Conservation (phyloP, 139 green algal species). For the Chlorella sp. region DNA sequence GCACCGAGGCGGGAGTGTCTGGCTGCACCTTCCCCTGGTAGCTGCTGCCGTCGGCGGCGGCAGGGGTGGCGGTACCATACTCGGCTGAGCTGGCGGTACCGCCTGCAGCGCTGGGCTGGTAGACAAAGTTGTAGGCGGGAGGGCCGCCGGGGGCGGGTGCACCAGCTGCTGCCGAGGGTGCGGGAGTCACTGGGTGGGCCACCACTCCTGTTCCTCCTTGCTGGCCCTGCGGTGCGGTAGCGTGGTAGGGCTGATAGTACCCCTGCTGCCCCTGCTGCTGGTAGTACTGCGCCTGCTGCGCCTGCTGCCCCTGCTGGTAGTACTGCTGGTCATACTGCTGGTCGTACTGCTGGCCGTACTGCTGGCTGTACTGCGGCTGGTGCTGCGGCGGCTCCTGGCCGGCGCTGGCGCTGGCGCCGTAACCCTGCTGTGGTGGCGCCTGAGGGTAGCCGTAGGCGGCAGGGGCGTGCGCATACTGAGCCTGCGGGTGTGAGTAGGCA, state of each 20-base stretch:
- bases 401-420: no score
- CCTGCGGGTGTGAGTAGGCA: background rate
- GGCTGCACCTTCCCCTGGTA: background rate
- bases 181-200: background rate
- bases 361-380: background rate
- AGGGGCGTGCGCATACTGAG: background rate
- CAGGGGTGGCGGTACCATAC: no score
- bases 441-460: background rate
- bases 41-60: background rate
- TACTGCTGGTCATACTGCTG: background rate
- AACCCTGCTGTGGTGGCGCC: background rate
- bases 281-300: background rate
- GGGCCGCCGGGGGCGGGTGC: no score
- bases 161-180: background rate
- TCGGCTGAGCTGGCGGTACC: background rate
- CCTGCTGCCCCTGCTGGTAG: background rate
- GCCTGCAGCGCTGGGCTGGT: background rate
- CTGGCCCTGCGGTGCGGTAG: background rate
- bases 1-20: background rate
- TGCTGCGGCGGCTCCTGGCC: background rate
- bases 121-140: background rate
- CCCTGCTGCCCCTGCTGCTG: slow-evolving; percentile 13
- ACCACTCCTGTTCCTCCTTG: background rate
- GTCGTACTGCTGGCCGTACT: background rate
- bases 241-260: background rate